These are phyloP conservation scores for Cladophialophora immunda DNA, from an alignment of 2,329 filamentous ascomycete genomes.

Conservation along the genomic window DNA sequence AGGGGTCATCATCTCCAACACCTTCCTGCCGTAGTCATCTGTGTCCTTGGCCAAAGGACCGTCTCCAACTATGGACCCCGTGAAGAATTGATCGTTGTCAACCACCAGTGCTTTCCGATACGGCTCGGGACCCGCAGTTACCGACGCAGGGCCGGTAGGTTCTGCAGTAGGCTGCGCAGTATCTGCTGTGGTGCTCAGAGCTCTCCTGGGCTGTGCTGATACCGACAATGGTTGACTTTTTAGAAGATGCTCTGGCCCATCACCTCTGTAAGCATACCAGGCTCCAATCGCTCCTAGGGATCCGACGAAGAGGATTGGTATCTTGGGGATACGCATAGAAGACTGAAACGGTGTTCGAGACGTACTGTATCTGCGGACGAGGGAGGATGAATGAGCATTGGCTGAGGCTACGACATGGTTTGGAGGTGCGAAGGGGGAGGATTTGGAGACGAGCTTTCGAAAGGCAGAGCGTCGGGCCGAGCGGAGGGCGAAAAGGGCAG, in stretches of 20 bases:
- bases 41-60: constrained; percentile 88
- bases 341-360: constrained; percentile 51
- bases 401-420: constrained; percentile 49
- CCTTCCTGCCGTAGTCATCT: constrained; percentile 81
- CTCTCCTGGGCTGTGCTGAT: constrained; percentile 32
- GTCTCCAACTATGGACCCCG: constrained; percentile 83
- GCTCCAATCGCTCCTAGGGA: constrained; percentile 58
- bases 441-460: constrained; percentile 50
- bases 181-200: constrained; percentile 33
- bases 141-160: constrained; percentile 43
- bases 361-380: constrained; percentile 47
- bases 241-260: constrained; percentile 38
- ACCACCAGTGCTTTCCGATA: constrained; percentile 78
- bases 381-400: constrained; percentile 41
- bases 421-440: constrained; percentile 49
- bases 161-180: constrained; percentile 29
- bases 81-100: constrained; percentile 88
- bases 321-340: constrained; percentile 59
- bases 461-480: constrained; percentile 56
- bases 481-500: constrained; percentile 56
- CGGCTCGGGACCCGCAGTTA: constrained; percentile 60
- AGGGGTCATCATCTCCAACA: constrained; percentile 94
- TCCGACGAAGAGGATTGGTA: constrained; percentile 58
- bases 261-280: constrained; percentile 59
- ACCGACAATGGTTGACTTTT: constrained; percentile 37